A percentile compares a stretch with the other conserved stretches of the same genome.
These are phyloP conservation scores for Tremella mesenterica DNA, from an alignment of 768 basidiomycete genomes.

Conservation along the genomic window DNA sequence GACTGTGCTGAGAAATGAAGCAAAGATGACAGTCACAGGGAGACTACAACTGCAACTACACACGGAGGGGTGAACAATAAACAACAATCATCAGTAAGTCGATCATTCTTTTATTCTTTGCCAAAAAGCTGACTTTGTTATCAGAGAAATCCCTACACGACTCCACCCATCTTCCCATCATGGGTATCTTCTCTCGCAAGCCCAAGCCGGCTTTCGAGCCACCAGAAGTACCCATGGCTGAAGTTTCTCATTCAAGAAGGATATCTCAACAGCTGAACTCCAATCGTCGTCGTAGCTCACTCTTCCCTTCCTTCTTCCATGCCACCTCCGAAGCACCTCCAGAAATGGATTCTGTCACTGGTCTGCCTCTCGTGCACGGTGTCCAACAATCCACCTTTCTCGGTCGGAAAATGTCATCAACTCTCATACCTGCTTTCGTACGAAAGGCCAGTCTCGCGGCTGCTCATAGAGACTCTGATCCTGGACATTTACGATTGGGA, in stretches of 20 bases:
- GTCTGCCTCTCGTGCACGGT: background rate
- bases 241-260: background rate
- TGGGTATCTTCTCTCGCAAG: slow-evolving; percentile 18
- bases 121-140: no score
- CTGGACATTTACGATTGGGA: slow-evolving; percentile 23
- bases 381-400: slow-evolving; percentile 18
- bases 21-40: no score
- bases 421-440: slow-evolving; percentile 19
- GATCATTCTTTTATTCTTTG: no score
- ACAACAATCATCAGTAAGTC: no score
- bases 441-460: slow-evolving; percentile 19
- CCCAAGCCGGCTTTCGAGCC: slow-evolving; percentile 22
- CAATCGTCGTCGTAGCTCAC: slow-evolving; percentile 6
- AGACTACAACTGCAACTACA: no score
- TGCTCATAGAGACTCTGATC: slow-evolving; percentile 19
- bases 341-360: slow-evolving; percentile 10
- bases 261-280: background rate
- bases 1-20: no score
- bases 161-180: slow-evolving; percentile 8
- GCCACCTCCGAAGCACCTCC: background rate
- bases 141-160: background rate
- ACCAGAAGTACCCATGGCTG: slow-evolving; percentile 19
- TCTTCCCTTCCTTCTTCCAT: slow-evolving; percentile 12
- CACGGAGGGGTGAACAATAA: no score
- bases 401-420: slow-evolving; percentile 16